Base-by-base conservation (phyloP, 192 early-diverging fungal species). In the Gorgonomyces haynaldii region DNA sequence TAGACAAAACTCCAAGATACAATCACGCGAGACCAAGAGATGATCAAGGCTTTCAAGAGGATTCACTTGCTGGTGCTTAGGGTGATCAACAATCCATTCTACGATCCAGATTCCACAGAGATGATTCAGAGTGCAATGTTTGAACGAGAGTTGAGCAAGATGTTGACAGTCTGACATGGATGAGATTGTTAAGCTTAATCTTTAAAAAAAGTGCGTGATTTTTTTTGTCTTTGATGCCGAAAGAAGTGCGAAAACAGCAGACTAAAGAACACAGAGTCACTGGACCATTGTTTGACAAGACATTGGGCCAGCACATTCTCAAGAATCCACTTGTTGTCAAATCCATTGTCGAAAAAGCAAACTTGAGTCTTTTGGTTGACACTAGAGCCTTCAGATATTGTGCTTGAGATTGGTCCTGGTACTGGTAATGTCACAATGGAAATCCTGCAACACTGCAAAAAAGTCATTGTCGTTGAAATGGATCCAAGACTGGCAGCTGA, bases 401-500 rank as follows among this genome's bases (percentile, higher is more conserved):
- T 75, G 9, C 61, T 75, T 9, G 95, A 98, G 73, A 83, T 98
- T 32, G 95, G 95, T 60, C 95, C 95, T 1, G 95, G 95, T 78
- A 98, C 95, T 22, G 95, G 95, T 67, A 98, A 98, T 65, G 77
- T 98, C 57, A 92, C 91, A 1, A 81, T 96, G 28, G 84, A 85
- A 65, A 92, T 96, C 47, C 71, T 98, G 44, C 84, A 84, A 51
- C 79, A 84, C 40, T 85, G 83, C 29, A 98, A 98, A 57, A 91
- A 62, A 57, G 53, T 56, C 1, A 78, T 87, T 29, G 92, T 89
- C 12, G 91, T 92, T 24, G 95, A 98, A 71, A 86, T 88, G 61
- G 95, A 98, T 64, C 93, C 93, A 15, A 72, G 95, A 43, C 69
- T 98, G 46, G 92, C 95, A 8, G 92, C 95, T 10, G 95, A 98